Conservation (phyloP, 495 filamentous ascomycete genomes). For the Xylaria venustula region DNA sequence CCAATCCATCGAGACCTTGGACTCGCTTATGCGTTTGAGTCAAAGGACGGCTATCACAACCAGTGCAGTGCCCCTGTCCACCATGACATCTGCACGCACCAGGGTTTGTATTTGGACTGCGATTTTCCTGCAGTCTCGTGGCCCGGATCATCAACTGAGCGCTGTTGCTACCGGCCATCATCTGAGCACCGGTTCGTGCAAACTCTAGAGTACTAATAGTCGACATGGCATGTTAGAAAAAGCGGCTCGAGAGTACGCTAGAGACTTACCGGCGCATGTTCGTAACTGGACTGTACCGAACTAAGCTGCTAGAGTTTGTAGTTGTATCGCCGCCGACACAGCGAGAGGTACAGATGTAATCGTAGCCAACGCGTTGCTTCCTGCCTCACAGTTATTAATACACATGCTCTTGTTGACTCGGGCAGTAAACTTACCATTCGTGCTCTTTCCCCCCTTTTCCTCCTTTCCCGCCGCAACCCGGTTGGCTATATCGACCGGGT, state of each 20-base stretch:
- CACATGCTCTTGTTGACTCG: too few relatives aligned
- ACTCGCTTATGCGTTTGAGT: constrained; percentile 9
- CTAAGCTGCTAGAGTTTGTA: neutral
- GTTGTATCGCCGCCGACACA: neutral
- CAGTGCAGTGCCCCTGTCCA: constrained; percentile 17
- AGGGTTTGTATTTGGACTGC: neutral
- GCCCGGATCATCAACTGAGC: neutral
- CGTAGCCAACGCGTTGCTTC: neutral
- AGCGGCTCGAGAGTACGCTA: neutral
- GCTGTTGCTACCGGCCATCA: neutral
- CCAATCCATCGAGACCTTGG: neutral
- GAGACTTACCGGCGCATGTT: constrained; percentile 1
- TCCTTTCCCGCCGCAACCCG: constrained; percentile 31
- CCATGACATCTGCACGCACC: constrained; percentile 11
- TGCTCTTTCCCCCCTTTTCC: constrained; percentile 27
- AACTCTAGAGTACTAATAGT: neutral
- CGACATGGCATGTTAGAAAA: neutral
- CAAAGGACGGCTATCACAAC: constrained; percentile 24
- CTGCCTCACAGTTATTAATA: neutral
- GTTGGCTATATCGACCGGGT: constrained; percentile 27
- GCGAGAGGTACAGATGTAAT: neutral
- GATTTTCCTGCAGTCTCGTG: neutral
- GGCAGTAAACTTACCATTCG: constrained; percentile 17
- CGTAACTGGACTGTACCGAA: neutral
- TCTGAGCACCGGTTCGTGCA: neutral